These are phyloP conservation scores for Diaporthe eres DNA, from an alignment of 2,329 filamentous ascomycete genomes.

Conservation along the genomic window DNA sequence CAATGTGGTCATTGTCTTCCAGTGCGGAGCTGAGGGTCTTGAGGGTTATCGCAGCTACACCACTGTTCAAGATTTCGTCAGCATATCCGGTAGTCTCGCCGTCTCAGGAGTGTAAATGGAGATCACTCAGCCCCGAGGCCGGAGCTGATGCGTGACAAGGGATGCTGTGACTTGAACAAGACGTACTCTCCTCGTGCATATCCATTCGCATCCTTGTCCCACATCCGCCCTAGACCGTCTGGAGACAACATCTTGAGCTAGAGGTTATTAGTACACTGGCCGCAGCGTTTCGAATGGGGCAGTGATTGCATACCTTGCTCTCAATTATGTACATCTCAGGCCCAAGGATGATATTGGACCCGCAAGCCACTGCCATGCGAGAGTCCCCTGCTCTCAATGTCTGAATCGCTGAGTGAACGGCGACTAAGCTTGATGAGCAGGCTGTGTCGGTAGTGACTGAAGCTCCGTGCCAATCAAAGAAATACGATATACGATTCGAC, in stretches of 20 bases:
- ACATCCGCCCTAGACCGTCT: constrained; percentile 54
- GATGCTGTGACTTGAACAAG: no score
- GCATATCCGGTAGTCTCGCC: neutral
- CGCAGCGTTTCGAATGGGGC: neutral
- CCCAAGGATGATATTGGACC: constrained; percentile 51
- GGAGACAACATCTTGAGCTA: constrained; percentile 11
- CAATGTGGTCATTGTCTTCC: constrained; percentile 48
- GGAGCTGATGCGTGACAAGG: neutral
- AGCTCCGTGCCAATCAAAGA: constrained; percentile 55
- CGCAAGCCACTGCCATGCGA: constrained; percentile 50
- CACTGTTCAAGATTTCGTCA: constrained; percentile 47
- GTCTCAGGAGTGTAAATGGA: neutral
- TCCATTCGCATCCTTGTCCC: constrained; percentile 62
- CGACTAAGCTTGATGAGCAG: constrained; percentile 56
- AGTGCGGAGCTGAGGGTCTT: constrained; percentile 26
- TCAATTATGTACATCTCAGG: constrained; percentile 51
- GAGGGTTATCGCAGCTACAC: constrained; percentile 60
- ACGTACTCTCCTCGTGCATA: constrained; percentile 65
- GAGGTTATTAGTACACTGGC: neutral
- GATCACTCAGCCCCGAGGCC: neutral
- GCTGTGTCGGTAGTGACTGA: constrained; percentile 59
- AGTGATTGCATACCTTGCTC: constrained; percentile 45
- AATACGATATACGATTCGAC: constrained; percentile 45
- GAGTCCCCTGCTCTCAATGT: constrained; percentile 50
- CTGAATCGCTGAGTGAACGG: constrained; percentile 54